Conservation (phyloP, 2,329 filamentous ascomycete genomes). For the Seiridium unicorne region DNA sequence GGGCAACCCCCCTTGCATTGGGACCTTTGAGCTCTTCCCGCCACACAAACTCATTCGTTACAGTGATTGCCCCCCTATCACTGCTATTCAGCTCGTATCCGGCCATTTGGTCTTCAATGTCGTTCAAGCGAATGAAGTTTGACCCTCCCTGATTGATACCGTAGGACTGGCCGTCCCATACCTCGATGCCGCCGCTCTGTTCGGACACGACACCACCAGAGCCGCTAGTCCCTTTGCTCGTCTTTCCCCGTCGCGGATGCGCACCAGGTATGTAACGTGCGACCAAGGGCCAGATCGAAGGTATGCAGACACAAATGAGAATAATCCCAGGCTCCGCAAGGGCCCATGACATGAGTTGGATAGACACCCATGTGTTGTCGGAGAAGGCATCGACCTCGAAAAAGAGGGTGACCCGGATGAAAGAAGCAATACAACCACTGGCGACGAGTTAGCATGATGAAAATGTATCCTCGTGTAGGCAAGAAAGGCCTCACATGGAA, state of each 20-base stretch:
- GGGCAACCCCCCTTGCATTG: not conserved
- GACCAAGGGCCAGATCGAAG: slow-evolving; percentile 1
- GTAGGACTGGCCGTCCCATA: not conserved
- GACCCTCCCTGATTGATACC: not conserved
- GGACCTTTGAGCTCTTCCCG: not conserved
- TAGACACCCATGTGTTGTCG: slow-evolving; percentile 15
- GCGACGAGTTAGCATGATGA: not conserved
- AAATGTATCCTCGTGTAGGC: not conserved
- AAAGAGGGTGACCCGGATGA: slow-evolving; percentile 13
- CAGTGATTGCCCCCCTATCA: not conserved
- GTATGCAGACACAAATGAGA: slow-evolving; percentile 13
- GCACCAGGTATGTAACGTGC: not conserved
- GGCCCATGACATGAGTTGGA: slow-evolving; percentile 13
- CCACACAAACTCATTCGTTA: not conserved
- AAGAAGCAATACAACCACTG: slow-evolving; percentile 15
- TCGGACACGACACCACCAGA: not conserved
- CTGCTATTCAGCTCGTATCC: not conserved
- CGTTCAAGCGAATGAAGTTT: not conserved
- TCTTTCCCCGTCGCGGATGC: not conserved
- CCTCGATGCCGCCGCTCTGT: not conserved
- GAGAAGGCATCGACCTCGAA: slow-evolving; percentile 11
- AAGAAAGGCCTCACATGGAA: slow-evolving; percentile 11
- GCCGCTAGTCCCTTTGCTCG: not conserved
- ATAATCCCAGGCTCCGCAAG: slow-evolving; percentile 14
- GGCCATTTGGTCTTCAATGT: not conserved